phyloP scores from a whole-genome alignment of 768 basidiomycete species.

The Agaricus subrufescens region DNA sequence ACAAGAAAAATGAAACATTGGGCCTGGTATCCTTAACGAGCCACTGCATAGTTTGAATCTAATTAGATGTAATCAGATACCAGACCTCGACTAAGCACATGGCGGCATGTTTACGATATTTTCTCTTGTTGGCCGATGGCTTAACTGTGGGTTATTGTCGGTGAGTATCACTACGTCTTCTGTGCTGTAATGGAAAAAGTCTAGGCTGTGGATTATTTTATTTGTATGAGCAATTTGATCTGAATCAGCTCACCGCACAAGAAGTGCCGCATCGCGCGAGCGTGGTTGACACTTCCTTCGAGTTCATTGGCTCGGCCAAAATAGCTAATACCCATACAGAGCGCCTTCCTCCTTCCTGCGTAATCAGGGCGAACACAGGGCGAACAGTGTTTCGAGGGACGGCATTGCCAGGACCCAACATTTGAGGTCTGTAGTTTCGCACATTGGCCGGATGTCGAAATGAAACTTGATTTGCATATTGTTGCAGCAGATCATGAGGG shows the following conservation, averaged over 20 bases:
- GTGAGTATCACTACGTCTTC: slow-evolving; percentile 86
- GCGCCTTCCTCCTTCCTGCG: slow-evolving; percentile 80
- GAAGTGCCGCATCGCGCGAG: slow-evolving; percentile 72
- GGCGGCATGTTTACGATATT: slow-evolving; percentile 67
- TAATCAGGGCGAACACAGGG: slow-evolving; percentile 83
- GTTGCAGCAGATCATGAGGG: too few species aligned
- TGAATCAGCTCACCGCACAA: slow-evolving; percentile 48
- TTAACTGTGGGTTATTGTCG: slow-evolving; percentile 63
- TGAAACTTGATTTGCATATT: slow-evolving; percentile 23
- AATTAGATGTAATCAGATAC: slow-evolving; percentile 1
- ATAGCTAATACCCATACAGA: slow-evolving; percentile 92
- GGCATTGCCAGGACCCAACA: slow-evolving; percentile 31
- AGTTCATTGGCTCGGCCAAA: slow-evolving; percentile 59
- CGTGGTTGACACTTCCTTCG: slow-evolving; percentile 90
- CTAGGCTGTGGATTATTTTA: slow-evolving; percentile 23
- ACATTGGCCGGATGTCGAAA: slow-evolving; percentile 48
- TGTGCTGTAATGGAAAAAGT: slow-evolving; percentile 56
- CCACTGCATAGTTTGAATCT: slow-evolving; percentile 87
- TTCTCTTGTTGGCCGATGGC: slow-evolving; percentile 64
- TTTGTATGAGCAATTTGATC: not conserved
- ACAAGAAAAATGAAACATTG: slow-evolving; percentile 88
- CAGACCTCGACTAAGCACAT: not conserved
- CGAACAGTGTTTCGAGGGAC: slow-evolving; percentile 29
- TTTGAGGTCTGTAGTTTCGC: slow-evolving; percentile 62
- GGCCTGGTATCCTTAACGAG: slow-evolving; percentile 76